Evolutionary conservation across 306 rosid genomes (phyloP), one percentile per base, ranked within the genome.

Genomic region (Prinsepia uniflora): DNA sequence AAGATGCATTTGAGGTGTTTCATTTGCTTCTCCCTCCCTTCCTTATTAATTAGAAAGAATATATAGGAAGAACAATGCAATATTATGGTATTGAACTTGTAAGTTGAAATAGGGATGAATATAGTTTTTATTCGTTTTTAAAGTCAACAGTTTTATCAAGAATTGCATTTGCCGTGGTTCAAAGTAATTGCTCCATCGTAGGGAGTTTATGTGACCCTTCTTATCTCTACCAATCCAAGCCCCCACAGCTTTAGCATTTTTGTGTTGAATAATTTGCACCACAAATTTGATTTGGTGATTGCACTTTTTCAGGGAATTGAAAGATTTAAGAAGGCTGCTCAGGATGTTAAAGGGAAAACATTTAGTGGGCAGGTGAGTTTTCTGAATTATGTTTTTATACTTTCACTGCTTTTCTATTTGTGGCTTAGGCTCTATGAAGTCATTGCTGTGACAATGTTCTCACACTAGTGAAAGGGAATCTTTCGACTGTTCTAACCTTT

Each of bases 361-460:
- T 80, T 95, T 78, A 89, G 96, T 64, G 99, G 99, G 63, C 92
- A 95, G 99, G 99, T 81, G 74, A 84, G 91, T 84, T 70, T 63
- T 59, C 59, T 15, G 67, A 57, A 75, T 77, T 36, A 67, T 54
- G 12, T 9, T 42, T 43, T 44, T 76, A 18, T 34, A 22, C 45
- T 36, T 68, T 39, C 43, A 12, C 64, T 30, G 61, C 8, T 60
- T n/a, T 48, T n/a, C 57, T 34, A 34, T 7, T 30, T 13, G 17
- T 7, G 41, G 34, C 43, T 46, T 66, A 34, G 34, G 44, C n/a
- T 59, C 14, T 40, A 17, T 22, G 45, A 61, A 15, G 15, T 46
- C 52, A 34, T 30, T 66, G 43, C 9, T 47, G 44, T 15, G 70
- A 47, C 22, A 47, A 46, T 30, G 54, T 66, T 47, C 56, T 24